Base-by-base conservation (phyloP, 2,329 filamentous ascomycete species). In the Botrytis pseudocinerea region DNA sequence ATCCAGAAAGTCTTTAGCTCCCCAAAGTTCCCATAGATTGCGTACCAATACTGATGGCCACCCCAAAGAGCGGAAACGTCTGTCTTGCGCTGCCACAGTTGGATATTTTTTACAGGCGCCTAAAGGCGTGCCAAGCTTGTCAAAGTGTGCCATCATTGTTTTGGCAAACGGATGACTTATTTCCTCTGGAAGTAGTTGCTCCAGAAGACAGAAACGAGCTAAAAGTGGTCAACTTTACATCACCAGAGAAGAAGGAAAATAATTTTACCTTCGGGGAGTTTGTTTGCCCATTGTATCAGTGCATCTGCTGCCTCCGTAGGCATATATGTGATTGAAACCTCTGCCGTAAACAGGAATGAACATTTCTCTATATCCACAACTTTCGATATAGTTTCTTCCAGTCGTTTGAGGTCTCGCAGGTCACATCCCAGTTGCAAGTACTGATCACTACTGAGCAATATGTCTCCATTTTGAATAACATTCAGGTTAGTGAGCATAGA, bases 321-420 rank as follows among this genome's bases (percentile, higher is more conserved):
- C 93, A 97, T 97, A 78, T 97, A 97, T 0, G 94, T 96, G 59
- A 97, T 89, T 5, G 94, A 97, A 22, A 97, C 94, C 82, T 98
- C 95, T 0, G 94, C 94, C 40, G 94, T 87, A 78, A 96, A 97
- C 38, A 98, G 84, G 2, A 97, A 87, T 4, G 87, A 85, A 73
- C 88, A 89, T 12, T 88, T 83, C 1, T 86, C 80, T 25, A 91
- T 80, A 57, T 91, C 84, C 2, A 93, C 80, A 62, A 91, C 85
- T 18, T 82, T 82, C 28, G 86, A 85, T 38, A 97, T 82, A 6
- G 89, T 85, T 9, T 83, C 79, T 73, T 91, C 85, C 16, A 98
- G 84, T 25, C 84, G 85, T 35, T 84, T 79, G 8, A 94, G 84
- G 70, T 95, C 86, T 57, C 91, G 88, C 54, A 98, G 83, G 81